Evolutionary conservation across 1,284 basidiomycete species (phyloP), one percentile per base, ranked within the genome.

Genomic region (Mycosarcoma maydis): DNA sequence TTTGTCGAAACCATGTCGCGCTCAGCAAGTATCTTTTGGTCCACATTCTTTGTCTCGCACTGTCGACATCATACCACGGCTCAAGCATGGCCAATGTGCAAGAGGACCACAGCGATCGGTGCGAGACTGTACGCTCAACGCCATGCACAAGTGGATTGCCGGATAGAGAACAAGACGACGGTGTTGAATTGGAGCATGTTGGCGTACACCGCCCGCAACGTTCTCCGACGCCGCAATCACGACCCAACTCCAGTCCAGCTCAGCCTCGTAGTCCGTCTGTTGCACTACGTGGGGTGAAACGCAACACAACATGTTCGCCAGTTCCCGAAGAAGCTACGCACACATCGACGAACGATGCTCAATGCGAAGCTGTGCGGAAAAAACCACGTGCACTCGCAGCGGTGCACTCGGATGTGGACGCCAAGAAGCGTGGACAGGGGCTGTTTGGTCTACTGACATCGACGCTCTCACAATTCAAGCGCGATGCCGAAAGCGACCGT

Each of bases 391-490:
- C 36, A n/a, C n/a, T n/a, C 7, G 19, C 36, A 9, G 11, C 41
- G 14, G 8, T 26, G 1, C 33, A 17, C n/a, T 7, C 19, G 3
- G 62, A 59, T 16, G 46, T 41, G 6, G 48, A 48, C 19, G 19
- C 37, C 4, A 49, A 53, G 19, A 32, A 17, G 6, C 41, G 67
- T 19, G 60, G 52, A 1, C 51, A 42, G 2, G 43, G 67, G 4
- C 52, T 70, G 17, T 56, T 70, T 10, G 55, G 56, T 9, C 24
- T 70, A 1, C 56, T 70, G 22, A 52, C 37, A 2, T 55, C 56
- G 0, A 70, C 67, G 16, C 41, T 70, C 6, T 33, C 40, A 16
- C 47, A 54, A 20, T 65, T 70, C 52, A 59, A 60, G 33, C 44
- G 51, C 19, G 60, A 70, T 27, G 46, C 58, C 9, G 54, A 68